Evolutionary conservation across 176 grass and related monocot genomes (phyloP), one percentile per base, ranked within the genome.

Genomic region (Phoenix dactylifera): DNA sequence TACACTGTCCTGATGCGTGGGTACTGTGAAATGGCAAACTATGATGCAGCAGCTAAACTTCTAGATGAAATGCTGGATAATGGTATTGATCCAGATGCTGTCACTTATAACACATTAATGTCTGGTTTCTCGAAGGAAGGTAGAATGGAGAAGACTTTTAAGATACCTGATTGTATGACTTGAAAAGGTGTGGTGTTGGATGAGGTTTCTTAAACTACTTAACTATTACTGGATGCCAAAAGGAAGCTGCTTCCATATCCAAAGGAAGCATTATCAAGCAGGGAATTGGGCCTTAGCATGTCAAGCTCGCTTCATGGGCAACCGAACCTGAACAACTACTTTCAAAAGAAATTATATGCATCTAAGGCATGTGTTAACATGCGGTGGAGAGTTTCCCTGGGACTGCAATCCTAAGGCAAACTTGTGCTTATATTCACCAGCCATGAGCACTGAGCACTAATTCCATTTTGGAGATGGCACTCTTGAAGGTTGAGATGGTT

Each of bases 1-100:
- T 95, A 90, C 62, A 95, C 90, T 50, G 76, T 58, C 55, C 68
- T 95, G 55, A 95, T 95, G 59, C 76, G 74, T 76, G 90, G 80
- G 25, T 87, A 84, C 53, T 78, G 63, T 75, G 89, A 95, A 82
- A 81, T 71, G 58, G 86, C 83, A 12, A 76, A 84, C 29, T 83
- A 54, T 24, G 60, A 82, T 67, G 77, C 72, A 66, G 90, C 86
- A 15, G 81, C 69, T 70, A 76, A 83, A 67, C 75, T 84, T 86
- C 75, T 89, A 64, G 73, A 78, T 30, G 77, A 95, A 72, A 95
- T 95, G 91, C 50, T 84, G 63, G 67, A 67, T 64, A 76, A 44
- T 24, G 80, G 77, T 19, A 73, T 95, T 80, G 54, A 79, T 75
- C 91, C 83, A 71, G 83, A 90, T 74, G 71, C 50, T 74, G 57